phyloP scores from a whole-genome alignment of 768 basidiomycete species.

The Termitomyces sp. region DNA sequence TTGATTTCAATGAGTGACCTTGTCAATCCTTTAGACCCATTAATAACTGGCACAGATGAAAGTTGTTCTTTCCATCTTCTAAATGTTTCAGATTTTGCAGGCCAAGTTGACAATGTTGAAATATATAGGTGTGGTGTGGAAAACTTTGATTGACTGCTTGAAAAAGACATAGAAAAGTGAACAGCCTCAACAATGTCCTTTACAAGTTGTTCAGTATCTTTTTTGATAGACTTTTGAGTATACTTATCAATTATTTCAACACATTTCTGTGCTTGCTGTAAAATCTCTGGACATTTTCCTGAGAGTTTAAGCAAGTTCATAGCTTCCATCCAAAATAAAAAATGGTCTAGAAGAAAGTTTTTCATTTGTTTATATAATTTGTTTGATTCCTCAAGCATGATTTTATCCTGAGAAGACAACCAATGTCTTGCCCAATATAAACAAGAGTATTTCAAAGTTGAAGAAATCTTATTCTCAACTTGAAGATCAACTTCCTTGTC shows the following conservation, averaged over 20 bases:
- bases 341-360: background rate
- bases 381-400: background rate
- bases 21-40: background rate
- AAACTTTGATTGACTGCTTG: background rate
- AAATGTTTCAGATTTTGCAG: background rate
- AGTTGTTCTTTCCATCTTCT: background rate
- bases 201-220: background rate
- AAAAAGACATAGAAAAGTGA: background rate
- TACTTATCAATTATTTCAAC: background rate
- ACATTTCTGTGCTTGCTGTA: background rate
- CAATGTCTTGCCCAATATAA: background rate
- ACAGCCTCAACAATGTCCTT: background rate
- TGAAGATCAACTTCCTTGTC: background rate
- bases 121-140: background rate
- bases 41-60: background rate
- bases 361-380: background rate
- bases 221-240: background rate
- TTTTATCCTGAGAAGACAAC: background rate
- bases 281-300: background rate
- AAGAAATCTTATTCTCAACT: background rate
- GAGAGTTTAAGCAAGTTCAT: background rate
- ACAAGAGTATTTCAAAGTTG: background rate
- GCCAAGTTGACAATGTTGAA: background rate
- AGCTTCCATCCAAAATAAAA: background rate
- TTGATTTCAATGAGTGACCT: background rate